These are phyloP conservation scores for Phlebiopsis flavidoalba DNA, from an alignment of 768 basidiomycete genomes.

Conservation along the genomic window DNA sequence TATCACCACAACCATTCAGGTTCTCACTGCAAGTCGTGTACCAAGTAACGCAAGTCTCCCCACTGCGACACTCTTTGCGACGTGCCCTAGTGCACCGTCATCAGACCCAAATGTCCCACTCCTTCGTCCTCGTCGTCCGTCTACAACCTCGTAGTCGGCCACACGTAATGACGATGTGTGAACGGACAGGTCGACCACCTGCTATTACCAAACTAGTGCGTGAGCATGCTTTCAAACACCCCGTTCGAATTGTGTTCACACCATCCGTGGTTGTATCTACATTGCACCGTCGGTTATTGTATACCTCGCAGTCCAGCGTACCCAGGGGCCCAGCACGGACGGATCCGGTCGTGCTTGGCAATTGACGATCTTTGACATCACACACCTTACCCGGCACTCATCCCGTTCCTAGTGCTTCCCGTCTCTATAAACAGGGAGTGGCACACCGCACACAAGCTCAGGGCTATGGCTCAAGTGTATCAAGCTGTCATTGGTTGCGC, in stretches of 20 bases:
- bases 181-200: not conserved
- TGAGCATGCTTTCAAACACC: not conserved
- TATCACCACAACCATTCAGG: conserved; percentile 28
- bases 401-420: no score
- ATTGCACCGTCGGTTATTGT: no score
- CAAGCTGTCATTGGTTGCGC: no score
- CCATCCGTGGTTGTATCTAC: no score
- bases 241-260: not conserved
- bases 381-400: no score
- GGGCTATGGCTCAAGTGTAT: no score
- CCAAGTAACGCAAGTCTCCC: conserved; percentile 25
- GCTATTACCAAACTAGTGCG: not conserved
- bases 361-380: no score
- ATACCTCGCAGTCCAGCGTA: no score
- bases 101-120: conserved; percentile 5
- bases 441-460: no score
- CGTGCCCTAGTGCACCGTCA: conserved; percentile 22
- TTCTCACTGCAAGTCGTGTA: conserved; percentile 37
- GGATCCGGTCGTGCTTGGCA: no score
- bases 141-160: conserved; percentile 2
- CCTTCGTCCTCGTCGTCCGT: conserved; percentile 8
- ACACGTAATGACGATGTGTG: not conserved
- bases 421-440: no score
- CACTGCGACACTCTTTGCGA: conserved; percentile 37
- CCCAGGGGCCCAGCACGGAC: no score